Conservation (phyloP, 1,284 basidiomycete species). For the Tylopilus sp. region DNA sequence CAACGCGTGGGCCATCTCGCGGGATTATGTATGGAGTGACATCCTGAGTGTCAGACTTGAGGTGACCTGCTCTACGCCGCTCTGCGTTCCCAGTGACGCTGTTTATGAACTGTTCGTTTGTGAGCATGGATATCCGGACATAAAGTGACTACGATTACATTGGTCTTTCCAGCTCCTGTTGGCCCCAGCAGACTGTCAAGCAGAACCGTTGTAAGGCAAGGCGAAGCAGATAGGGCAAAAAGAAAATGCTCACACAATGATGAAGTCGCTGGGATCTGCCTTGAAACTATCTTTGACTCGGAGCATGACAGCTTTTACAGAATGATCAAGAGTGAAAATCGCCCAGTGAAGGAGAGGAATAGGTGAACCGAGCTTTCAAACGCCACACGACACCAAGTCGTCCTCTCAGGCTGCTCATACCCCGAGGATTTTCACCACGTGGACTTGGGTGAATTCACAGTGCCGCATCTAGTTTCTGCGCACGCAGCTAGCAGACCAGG, state of each 20-base stretch:
- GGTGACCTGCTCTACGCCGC: neutral
- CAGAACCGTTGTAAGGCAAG: neutral
- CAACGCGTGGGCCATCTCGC: conserved; percentile 5
- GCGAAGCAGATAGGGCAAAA: neutral
- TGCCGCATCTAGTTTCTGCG: too few species aligned
- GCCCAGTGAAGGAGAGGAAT: neutral
- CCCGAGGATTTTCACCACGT: neutral
- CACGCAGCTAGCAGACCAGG: too few species aligned
- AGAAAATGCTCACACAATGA: conserved; percentile 18
- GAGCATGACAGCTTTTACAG: neutral
- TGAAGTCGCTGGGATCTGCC: conserved; percentile 5
- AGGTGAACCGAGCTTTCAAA: too few species aligned
- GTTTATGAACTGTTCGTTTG: conserved; percentile 30
- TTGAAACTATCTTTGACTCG: conserved; percentile 13
- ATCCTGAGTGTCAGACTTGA: conserved; percentile 23
- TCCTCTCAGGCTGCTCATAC: neutral
- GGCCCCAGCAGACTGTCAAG: conserved; percentile 32
- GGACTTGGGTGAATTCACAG: too few species aligned
- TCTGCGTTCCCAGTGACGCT: conserved; percentile 13
- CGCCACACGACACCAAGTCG: conserved; percentile 1
- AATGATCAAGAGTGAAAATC: neutral
- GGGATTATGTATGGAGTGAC: conserved; percentile 13
- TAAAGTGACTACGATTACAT: conserved; percentile 11
- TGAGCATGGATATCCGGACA: neutral
- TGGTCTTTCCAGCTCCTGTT: conserved; percentile 35